phyloP scores from a whole-genome alignment of 495 filamentous ascomycete species.

The Hypoxylon cercidicola region DNA sequence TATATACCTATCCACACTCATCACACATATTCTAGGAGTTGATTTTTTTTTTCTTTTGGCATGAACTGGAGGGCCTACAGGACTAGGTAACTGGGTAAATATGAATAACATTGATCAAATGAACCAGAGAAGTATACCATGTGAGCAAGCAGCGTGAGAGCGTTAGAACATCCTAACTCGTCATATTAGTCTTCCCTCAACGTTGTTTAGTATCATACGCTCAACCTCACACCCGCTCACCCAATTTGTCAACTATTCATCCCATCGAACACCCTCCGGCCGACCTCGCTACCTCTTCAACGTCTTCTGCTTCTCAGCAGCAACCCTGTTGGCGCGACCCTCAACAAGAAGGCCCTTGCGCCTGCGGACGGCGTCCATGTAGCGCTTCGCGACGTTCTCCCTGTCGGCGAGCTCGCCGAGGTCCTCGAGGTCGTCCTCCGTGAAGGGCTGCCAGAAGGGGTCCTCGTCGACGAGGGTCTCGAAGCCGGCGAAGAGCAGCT shows the following conservation, averaged over 20 bases:
- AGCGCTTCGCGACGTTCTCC: slow-evolving; percentile 95
- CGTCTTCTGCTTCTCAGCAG: slow-evolving; percentile 98
- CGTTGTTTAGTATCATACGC: no score
- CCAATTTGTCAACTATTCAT: no score
- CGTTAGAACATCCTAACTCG: no score
- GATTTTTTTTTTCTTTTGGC: no score
- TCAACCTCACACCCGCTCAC: no score
- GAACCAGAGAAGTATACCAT: not conserved
- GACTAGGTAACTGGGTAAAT: slow-evolving; percentile 7
- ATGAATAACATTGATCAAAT: slow-evolving; percentile 10
- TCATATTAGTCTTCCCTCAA: no score
- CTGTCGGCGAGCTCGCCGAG: slow-evolving; percentile 90
- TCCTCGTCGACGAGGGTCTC: slow-evolving; percentile 86
- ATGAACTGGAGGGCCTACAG: not conserved
- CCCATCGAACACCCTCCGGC: no score
- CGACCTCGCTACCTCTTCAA: slow-evolving; percentile 76
- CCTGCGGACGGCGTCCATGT: slow-evolving; percentile 87
- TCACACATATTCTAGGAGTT: slow-evolving; percentile 24
- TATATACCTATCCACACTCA: slow-evolving; percentile 3
- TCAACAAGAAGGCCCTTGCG: slow-evolving; percentile 89
- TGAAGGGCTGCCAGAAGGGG: slow-evolving; percentile 97
- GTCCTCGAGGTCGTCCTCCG: slow-evolving; percentile 97
- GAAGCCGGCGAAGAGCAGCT: slow-evolving; percentile 92
- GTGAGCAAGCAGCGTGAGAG: not conserved
- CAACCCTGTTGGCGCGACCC: slow-evolving; percentile 69